Evolutionary conservation across 345 rosid species (phyloP).

Genomic region (Mercurialis annua): DNA sequence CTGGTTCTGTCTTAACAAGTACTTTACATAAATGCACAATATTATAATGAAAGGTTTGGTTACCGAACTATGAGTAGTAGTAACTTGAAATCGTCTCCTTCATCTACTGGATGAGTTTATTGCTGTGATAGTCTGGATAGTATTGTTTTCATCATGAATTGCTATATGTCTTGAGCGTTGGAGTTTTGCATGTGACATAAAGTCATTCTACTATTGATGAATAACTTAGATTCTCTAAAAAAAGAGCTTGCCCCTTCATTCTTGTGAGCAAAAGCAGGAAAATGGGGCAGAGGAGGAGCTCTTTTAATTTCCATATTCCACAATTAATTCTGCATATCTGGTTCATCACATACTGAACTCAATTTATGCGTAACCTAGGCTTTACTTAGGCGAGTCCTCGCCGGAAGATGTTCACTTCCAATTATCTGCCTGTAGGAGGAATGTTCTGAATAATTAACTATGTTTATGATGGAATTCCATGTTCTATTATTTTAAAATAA

Average conservation of each 20-base stretch:
- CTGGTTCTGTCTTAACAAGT: neutral
- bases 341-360: neutral
- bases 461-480: too few relatives aligned
- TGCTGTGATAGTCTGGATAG: neutral
- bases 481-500: too few relatives aligned
- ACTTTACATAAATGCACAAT: neutral
- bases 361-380: neutral
- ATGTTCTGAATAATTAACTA: neutral
- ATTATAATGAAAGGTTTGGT: neutral
- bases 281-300: conserved; percentile 2
- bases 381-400: neutral
- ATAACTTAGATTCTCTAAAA: neutral
- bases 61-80: neutral
- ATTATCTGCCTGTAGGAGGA: neutral
- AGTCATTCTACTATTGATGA: neutral
- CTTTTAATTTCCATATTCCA: neutral
- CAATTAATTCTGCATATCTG: neutral
- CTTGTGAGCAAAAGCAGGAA: neutral
- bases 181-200: neutral
- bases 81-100: neutral
- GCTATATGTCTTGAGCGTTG: neutral
- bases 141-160: neutral
- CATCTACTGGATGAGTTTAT: neutral
- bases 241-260: neutral
- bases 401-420: neutral